Evolutionary conservation across 2,329 filamentous ascomycete species (phyloP).

Genomic region (Biscogniauxia marginata): DNA sequence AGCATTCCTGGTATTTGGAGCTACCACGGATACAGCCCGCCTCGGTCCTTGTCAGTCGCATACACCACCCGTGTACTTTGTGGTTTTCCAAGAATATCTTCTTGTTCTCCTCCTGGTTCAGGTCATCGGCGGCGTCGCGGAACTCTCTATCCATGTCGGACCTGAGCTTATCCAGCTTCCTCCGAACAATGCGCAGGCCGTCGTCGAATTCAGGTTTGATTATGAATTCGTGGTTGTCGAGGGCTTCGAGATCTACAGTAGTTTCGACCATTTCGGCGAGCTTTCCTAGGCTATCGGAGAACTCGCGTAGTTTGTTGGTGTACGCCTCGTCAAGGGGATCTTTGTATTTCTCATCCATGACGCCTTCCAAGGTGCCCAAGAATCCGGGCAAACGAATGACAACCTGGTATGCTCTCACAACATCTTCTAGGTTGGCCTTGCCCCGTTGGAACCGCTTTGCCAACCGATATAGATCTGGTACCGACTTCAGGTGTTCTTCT

Average conservation of each 20-base stretch:
- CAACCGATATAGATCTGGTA: conserved; percentile 90
- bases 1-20: conserved; percentile 86
- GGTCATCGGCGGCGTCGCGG: conserved; percentile 70
- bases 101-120: conserved; percentile 93
- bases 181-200: conserved; percentile 79
- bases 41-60: conserved; percentile 88
- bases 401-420: conserved; percentile 92
- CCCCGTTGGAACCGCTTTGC: conserved; percentile 94
- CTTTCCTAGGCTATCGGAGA: conserved; percentile 76
- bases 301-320: conserved; percentile 75
- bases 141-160: conserved; percentile 84
- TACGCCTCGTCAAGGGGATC: conserved; percentile 85
- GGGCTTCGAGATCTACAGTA: conserved; percentile 89
- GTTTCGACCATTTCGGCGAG: conserved; percentile 98
- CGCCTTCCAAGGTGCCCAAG: conserved; percentile 80
- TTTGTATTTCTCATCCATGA: conserved; percentile 94
- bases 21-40: conserved; percentile 93
- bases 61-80: conserved; percentile 93
- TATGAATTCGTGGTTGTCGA: conserved; percentile 96
- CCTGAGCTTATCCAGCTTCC: conserved; percentile 82
- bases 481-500: conserved; percentile 88
- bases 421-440: conserved; percentile 89
- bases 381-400: conserved; percentile 89
- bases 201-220: conserved; percentile 99
- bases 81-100: conserved; percentile 98